Base-by-base conservation (phyloP, 2,329 filamentous ascomycete species). In the Daldinia eschscholtzii region DNA sequence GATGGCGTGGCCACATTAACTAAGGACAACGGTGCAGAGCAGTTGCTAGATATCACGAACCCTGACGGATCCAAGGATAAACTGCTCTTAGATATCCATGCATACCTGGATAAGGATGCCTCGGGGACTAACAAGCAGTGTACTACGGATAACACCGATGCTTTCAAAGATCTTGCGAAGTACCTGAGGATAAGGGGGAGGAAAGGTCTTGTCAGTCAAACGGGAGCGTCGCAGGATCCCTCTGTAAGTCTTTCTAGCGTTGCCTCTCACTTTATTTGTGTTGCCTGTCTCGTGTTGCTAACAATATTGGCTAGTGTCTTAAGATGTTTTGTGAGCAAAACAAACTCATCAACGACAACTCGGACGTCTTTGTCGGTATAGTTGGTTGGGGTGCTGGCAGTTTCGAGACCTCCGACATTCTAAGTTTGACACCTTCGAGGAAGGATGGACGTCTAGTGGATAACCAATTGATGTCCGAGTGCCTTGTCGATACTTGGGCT, bases 41-140 rank as follows among this genome's bases (percentile, higher is more conserved):
- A 84, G 3, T 79, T 91, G 7, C 75, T 82, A 18, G 81, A 77
- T 2, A 82, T 91, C 33, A 87, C 80, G 55, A 90, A 91, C 74
- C 86, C 84, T 0, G 88, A 90, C 71, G 87, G 87, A 1, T 81
- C 79, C n/a, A 87, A 81, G 1, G 83, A 85, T 59, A 84, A 84
- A 58, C 78, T 91, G n/a, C 78, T 88, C 10, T 81, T 89, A 33
- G 88, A 89, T 70, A 80, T 90, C 10, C 88, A 90, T 78, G 86
- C 89, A 76, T 90, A 89, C 74, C 82, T 90, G 3, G 87, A 89
- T 72, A 80, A 78, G 20, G 85, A 89, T 78, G 85, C 86, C 78
- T 85, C 83, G 6, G 88, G 88, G 41, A 86, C 83, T 0, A 78
- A 85, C 68, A 70, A 78, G 3, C 79, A 84, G 61, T 90, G 88